phyloP scores from a whole-genome alignment of 2,329 filamentous ascomycete genomes.

The Botrytis pseudocinerea region DNA sequence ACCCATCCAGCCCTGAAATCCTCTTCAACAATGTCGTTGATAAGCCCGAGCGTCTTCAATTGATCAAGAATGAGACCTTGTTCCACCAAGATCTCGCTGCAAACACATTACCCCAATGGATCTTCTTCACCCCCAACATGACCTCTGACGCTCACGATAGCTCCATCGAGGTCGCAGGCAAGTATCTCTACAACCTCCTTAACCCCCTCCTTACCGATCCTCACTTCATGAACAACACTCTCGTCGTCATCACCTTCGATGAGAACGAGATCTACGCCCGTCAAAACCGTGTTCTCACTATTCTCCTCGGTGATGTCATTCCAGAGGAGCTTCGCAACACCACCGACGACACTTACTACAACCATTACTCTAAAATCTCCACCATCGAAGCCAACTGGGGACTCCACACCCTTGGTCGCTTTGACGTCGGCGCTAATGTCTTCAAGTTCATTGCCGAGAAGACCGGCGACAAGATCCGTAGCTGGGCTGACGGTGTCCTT shows the following conservation, averaged over 20 bases:
- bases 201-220: conserved; percentile 67
- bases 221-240: conserved; percentile 73
- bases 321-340: conserved; percentile 65
- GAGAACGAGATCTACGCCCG: conserved; percentile 70
- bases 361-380: conserved; percentile 70
- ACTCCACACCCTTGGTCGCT: conserved; percentile 68
- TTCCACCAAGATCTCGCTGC: conserved; percentile 68
- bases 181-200: conserved; percentile 68
- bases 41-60: conserved; percentile 58
- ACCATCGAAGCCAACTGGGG: conserved; percentile 68
- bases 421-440: conserved; percentile 73
- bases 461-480: conserved; percentile 54
- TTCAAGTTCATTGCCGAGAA: conserved; percentile 59
- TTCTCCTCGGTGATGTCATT: conserved; percentile 75
- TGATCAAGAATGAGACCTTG: conserved; percentile 71
- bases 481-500: conserved; percentile 38
- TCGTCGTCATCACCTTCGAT: conserved; percentile 77
- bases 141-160: conserved; percentile 74
- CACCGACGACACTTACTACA: conserved; percentile 68
- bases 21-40: conserved; percentile 65
- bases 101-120: conserved; percentile 61
- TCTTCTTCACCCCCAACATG: conserved; percentile 57
- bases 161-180: conserved; percentile 65
- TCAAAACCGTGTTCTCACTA: conserved; percentile 67
- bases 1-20: conserved; percentile 48